These are phyloP conservation scores for Silene noctiflora DNA, from an alignment of 179 eudicot species.

Conservation along the genomic window DNA sequence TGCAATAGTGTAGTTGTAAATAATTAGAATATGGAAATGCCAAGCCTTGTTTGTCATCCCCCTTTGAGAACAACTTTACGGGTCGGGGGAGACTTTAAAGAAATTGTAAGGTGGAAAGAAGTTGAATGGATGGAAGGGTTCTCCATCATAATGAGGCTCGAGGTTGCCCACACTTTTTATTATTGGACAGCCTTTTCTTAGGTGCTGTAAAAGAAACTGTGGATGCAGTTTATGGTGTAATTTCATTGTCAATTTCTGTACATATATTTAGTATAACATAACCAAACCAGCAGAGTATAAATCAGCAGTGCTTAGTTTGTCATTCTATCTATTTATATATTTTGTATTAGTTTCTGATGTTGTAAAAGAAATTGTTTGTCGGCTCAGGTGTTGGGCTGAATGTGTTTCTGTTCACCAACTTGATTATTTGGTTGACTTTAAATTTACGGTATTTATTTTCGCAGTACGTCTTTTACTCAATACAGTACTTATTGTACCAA, in stretches of 20 bases:
- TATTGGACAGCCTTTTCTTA: constrained; percentile 25
- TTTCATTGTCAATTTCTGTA: constrained; percentile 5
- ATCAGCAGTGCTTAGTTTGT: neutral
- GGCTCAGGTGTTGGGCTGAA: no score
- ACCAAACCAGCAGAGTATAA: neutral
- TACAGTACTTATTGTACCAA: no score
- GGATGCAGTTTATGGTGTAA: constrained; percentile 11
- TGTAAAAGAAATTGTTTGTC: no score
- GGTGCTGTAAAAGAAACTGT: constrained; percentile 11
- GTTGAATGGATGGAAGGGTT: neutral
- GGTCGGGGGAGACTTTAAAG: neutral
- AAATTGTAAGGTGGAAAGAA: neutral
- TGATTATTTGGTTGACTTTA: no score
- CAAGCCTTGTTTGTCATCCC: constrained; percentile 1
- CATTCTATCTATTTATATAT: neutral
- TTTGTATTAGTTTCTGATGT: no score
- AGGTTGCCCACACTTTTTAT: constrained; percentile 33
- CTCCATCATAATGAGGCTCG: constrained; percentile 18
- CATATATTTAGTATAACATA: neutral
- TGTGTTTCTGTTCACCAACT: no score
- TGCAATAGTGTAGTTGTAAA: neutral
- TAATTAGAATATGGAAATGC: constrained; percentile 11
- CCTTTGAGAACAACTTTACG: neutral
- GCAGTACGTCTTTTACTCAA: no score
- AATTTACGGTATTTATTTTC: no score